Conservation (phyloP, 257 asterid genomes). For the Dorcoceras hygrometricum region DNA sequence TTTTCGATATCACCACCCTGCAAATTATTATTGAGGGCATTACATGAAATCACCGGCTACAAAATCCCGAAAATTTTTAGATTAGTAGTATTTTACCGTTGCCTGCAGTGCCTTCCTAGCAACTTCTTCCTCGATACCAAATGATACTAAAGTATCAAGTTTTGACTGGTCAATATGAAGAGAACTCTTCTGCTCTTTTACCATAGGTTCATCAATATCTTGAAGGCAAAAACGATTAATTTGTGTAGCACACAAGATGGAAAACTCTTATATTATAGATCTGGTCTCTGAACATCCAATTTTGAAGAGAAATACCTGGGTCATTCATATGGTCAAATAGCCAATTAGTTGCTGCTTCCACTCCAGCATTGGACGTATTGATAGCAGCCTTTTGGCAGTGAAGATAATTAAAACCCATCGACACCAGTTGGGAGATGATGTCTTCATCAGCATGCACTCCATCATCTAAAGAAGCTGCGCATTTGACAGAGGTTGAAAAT, state of each 20-base stretch:
- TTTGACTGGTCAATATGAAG: constrained; percentile 64
- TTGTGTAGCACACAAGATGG: constrained; percentile 13
- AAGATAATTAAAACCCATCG: constrained; percentile 82
- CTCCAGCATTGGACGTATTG: constrained; percentile 74
- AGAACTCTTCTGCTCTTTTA: constrained; percentile 37
- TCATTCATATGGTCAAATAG: constrained; percentile 81
- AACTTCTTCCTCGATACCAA: constrained; percentile 85
- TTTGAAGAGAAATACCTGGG: constrained; percentile 51
- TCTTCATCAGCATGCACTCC: constrained; percentile 52
- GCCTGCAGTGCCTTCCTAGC: constrained; percentile 80
- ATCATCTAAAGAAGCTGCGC: constrained; percentile 47
- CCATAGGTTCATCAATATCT: constrained; percentile 78
- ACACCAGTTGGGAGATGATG: constrained; percentile 72
- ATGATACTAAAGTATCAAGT: constrained; percentile 67
- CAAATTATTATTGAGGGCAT: constrained; percentile 18
- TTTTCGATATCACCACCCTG: constrained; percentile 90
- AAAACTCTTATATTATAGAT: constrained; percentile 9
- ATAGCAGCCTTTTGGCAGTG: constrained; percentile 95
- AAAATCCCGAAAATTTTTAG: neutral
- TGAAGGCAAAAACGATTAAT: constrained; percentile 25
- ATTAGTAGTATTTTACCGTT: constrained; percentile 47
- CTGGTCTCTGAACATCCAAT: constrained; percentile 21
- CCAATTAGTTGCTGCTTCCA: constrained; percentile 89
- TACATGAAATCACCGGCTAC: neutral
- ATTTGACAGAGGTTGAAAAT: constrained; percentile 21